A percentile compares a stretch with the other conserved stretches of the same genome.
phyloP scores from a whole-genome alignment of 2,329 filamentous ascomycete genomes.

The Fusarium dlaminii region DNA sequence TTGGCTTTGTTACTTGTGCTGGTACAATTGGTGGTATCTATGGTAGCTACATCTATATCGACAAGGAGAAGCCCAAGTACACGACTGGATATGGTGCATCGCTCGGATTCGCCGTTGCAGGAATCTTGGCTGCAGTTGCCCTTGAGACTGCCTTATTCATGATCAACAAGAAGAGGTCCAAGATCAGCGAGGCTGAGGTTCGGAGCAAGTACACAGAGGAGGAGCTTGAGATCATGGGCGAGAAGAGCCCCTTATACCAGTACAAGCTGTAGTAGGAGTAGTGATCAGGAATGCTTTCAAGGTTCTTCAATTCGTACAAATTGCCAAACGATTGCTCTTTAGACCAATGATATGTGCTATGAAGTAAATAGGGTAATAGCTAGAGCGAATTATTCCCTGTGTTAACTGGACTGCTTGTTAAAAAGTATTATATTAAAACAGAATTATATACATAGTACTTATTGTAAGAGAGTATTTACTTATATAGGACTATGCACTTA shows the following conservation, averaged over 20 bases:
- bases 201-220: conserved; percentile 43
- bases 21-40: conserved; percentile 39
- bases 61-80: conserved; percentile 38
- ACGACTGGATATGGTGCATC: conserved; percentile 40
- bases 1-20: conserved; percentile 45
- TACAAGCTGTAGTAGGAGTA: not conserved
- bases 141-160: conserved; percentile 34
- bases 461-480: too few species aligned
- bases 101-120: conserved; percentile 29
- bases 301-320: accelerated
- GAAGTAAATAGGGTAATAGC: not conserved
- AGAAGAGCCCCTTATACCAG: conserved; percentile 42
- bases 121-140: conserved; percentile 20
- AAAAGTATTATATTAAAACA: too few species aligned
- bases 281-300: accelerated
- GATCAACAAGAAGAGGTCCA: conserved; percentile 41
- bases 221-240: conserved; percentile 46
- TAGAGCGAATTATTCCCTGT: accelerated
- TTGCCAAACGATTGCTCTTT: accelerated
- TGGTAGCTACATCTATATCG: conserved; percentile 40
- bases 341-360: accelerated
- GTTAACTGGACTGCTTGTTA: not conserved
- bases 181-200: conserved; percentile 39
- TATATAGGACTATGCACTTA: too few species aligned
- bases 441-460: too few species aligned